A percentile compares a stretch with the other conserved stretches of the same genome.
These are phyloP conservation scores for Pseudotsuga menziesii DNA, from an alignment of 75 land plant genomes.

Conservation along the genomic window DNA sequence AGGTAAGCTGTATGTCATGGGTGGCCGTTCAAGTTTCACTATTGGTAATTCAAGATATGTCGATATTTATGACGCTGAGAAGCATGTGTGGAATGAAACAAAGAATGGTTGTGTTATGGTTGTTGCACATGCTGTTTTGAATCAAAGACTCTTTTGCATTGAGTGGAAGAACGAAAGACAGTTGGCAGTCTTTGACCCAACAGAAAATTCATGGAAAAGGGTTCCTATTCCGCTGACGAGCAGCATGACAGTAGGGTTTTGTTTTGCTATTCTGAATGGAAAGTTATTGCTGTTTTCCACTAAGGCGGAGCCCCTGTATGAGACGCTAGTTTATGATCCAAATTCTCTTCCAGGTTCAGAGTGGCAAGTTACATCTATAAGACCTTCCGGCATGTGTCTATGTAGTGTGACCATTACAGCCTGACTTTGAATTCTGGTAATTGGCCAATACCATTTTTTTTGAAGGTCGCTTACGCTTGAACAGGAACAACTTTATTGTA, in stretches of 20 bases:
- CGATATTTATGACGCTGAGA: conserved; percentile 52
- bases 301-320: conserved; percentile 34
- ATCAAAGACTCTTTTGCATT: conserved; percentile 59
- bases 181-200: conserved; percentile 52
- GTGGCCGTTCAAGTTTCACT: conserved; percentile 72
- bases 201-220: conserved; percentile 56
- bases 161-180: conserved; percentile 83
- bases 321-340: conserved; percentile 63
- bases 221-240: conserved; percentile 61
- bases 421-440: too few relatives aligned
- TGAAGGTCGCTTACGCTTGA: too few relatives aligned
- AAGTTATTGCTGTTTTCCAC: conserved; percentile 62
- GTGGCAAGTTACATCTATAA: conserved; percentile 56
- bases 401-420: conserved; percentile 55
- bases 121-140: conserved; percentile 59
- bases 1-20: conserved; percentile 71
- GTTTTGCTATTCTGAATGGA: conserved; percentile 50
- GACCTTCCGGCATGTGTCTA: conserved; percentile 60
- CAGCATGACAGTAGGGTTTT: conserved; percentile 47
- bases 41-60: conserved; percentile 63
- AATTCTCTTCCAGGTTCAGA: conserved; percentile 47
- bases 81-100: conserved; percentile 53
- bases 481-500: too few relatives aligned
- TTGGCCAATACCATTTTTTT: too few relatives aligned
- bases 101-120: conserved; percentile 81